phyloP scores from a whole-genome alignment of 176 grass and related monocot species.

The bread wheat (Triticum aestivum) region IWGSC_CS_RefSeq_v2.1 NC_057801.1:520790660-520791159 shows the following conservation, averaged over 20 bases:
- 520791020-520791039: too few species aligned
- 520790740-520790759: slow-evolving; percentile 77
- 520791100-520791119: too few species aligned
- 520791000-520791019: neutral
- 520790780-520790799: slow-evolving; percentile 70
- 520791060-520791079: too few species aligned
- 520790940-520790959: neutral
- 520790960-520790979: neutral
- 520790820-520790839: neutral
- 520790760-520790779: slow-evolving; percentile 73
- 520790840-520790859: neutral
- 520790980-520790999: neutral
- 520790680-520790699: slow-evolving; percentile 82
- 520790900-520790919: neutral
- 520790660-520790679: slow-evolving; percentile 63
- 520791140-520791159: too few species aligned
- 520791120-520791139: too few species aligned
- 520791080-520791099: too few species aligned
- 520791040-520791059: too few species aligned
- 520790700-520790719: slow-evolving; percentile 74
- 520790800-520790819: slow-evolving; percentile 25
- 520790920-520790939: neutral
- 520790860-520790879: neutral
- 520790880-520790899: neutral
- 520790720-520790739: slow-evolving; percentile 69